Percentiles rank a stretch among this genome's conserved stretches.
These are phyloP conservation scores for Coniochaeta ligniaria DNA, from an alignment of 2,329 filamentous ascomycete genomes.

Conservation along the genomic window DNA sequence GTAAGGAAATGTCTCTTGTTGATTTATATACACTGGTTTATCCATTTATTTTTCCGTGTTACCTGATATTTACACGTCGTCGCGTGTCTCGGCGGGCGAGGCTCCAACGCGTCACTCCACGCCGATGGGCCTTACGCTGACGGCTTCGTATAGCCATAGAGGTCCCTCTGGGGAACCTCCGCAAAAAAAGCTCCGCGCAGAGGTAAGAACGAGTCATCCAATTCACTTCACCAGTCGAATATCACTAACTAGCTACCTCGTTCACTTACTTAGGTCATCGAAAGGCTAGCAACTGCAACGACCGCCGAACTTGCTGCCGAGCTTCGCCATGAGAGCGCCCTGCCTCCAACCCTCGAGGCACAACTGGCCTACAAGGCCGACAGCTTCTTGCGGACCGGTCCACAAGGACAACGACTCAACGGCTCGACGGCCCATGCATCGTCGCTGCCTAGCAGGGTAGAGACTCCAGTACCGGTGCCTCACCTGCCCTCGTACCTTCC, in stretches of 20 bases:
- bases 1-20: background rate
- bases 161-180: background rate
- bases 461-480: background rate
- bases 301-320: background rate
- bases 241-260: background rate
- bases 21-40: background rate
- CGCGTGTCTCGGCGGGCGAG: background rate
- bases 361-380: background rate
- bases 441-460: background rate
- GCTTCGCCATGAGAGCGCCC: background rate
- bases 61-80: background rate
- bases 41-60: background rate
- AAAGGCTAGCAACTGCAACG: background rate
- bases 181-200: background rate
- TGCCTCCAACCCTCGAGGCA: background rate
- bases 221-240: background rate
- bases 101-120: background rate
- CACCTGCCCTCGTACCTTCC: background rate
- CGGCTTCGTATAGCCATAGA: background rate
- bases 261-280: background rate
- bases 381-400: background rate
- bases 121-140: background rate
- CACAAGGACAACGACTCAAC: too few species aligned
- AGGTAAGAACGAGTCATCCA: background rate
- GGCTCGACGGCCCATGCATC: too few species aligned